Base-by-base conservation (phyloP, 2,329 filamentous ascomycete genomes). In the Fusarium keratoplasticum region DNA sequence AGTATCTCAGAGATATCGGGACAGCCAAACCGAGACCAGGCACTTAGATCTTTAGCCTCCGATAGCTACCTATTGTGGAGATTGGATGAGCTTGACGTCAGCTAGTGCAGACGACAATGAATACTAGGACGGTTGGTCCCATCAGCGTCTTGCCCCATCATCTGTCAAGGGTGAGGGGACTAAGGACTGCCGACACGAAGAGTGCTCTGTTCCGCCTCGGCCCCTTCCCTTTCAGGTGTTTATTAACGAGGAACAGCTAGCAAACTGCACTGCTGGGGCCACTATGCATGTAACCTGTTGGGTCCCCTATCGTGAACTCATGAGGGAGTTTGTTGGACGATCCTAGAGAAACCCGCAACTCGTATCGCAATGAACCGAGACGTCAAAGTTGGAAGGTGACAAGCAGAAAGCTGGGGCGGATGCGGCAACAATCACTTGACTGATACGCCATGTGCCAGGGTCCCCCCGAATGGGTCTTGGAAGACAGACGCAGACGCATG, bases 401-500 rank as follows among this genome's bases (percentile, higher is more conserved):
- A 70, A 61, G 65, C 64, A 64, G 16, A 60, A 44, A 64, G 40
- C 62, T 59, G 66, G 68, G 64, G 61, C 65, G 35, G 67, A 67
- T 69, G 66, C 67, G 71, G 66, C 67, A 71, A 61, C 67, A 79
- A 76, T 81, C 79, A 80, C 78, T 80, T 81, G 78, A 80, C 77
- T 74, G 66, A 61, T 71, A 71, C 67, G 57, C 68, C 61, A 80
- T 80, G 78, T 80, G 72, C 76, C 71, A 71, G 71, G 78, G 73
- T 44, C 55, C 59, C 25, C 57, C 63, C 58, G 67, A n/a, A 70
- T 77, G 69, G 70, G 65, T 67, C 64, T 63, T 20, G n/a, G 61
- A 67, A 69, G 50, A 61, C 42, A 65, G 66, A 67, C 36, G 60
- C 50, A 71, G 60, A 69, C 66, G 72, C 67, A 76, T 69, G 67